Conservation (phyloP, 345 rosid genomes). For the Diplotaxis tenuifolia region DNA sequence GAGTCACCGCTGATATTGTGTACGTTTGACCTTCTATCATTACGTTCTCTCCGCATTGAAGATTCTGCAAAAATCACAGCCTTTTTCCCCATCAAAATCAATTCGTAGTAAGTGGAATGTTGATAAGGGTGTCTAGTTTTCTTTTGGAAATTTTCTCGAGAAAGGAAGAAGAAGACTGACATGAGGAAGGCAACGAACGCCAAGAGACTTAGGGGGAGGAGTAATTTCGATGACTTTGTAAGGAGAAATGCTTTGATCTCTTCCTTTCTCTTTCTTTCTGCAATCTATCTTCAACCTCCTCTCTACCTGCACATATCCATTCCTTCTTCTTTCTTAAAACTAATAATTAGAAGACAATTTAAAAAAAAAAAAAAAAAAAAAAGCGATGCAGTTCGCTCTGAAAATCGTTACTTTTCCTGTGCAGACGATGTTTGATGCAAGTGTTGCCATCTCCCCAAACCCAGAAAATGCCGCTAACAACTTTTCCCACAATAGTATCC, state of each 20-base stretch:
- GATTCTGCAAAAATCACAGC: slow-evolving; percentile 48
- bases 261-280: slow-evolving; percentile 70
- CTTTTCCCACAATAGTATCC: background rate
- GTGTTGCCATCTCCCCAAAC: slow-evolving; percentile 41
- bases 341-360: background rate
- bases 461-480: background rate
- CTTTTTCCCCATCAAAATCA: background rate
- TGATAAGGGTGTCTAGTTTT: background rate
- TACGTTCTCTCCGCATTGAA: slow-evolving; percentile 88
- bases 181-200: slow-evolving; percentile 78
- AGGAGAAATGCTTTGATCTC: slow-evolving; percentile 50
- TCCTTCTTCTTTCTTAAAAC: background rate
- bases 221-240: slow-evolving; percentile 91
- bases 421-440: slow-evolving; percentile 40
- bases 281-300: slow-evolving; percentile 44
- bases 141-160: background rate
- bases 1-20: slow-evolving; percentile 74
- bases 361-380: too few species aligned
- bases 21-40: slow-evolving; percentile 83
- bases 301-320: slow-evolving; percentile 32
- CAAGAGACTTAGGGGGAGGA: slow-evolving; percentile 90
- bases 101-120: too few species aligned
- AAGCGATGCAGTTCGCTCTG: background rate
- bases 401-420: slow-evolving; percentile 39
- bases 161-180: slow-evolving; percentile 42